Evolutionary conservation across 202 grass and related monocot genomes (phyloP).

Genomic region (Cymbopogon flexuosus): DNA sequence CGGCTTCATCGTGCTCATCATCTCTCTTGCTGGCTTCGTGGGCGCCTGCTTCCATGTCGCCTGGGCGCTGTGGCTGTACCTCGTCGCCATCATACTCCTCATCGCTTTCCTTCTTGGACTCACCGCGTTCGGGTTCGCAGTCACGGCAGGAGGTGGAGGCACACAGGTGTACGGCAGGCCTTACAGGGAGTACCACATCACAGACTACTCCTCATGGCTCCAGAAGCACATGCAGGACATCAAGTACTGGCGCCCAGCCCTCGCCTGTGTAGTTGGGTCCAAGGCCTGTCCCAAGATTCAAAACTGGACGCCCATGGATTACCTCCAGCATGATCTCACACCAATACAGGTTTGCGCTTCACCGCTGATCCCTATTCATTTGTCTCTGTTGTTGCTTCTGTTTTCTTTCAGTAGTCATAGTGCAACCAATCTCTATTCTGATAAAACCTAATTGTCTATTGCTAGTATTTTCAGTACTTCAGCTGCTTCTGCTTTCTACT

Average conservation of each 20-base stretch:
- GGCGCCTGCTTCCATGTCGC: constrained; percentile 93
- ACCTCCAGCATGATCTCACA: constrained; percentile 78
- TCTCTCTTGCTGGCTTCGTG: constrained; percentile 83
- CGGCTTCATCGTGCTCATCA: constrained; percentile 71
- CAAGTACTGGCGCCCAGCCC: constrained; percentile 66
- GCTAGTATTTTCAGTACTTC: not conserved
- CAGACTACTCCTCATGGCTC: constrained; percentile 69
- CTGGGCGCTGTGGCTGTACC: constrained; percentile 93
- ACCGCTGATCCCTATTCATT: not conserved
- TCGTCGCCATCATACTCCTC: constrained; percentile 64
- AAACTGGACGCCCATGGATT: constrained; percentile 81
- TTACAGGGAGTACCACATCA: constrained; percentile 73
- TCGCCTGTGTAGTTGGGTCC: constrained; percentile 79
- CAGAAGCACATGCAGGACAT: constrained; percentile 52
- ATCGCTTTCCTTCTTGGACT: constrained; percentile 60
- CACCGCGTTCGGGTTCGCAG: constrained; percentile 73
- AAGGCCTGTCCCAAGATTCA: constrained; percentile 75
- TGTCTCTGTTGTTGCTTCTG: not conserved
- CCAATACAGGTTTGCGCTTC: constrained; percentile 64
- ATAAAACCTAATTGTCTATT: not conserved
- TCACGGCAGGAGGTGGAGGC: constrained; percentile 74
- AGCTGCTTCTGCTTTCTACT: not conserved
- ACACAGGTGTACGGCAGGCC: constrained; percentile 51
- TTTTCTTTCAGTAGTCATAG: not conserved
- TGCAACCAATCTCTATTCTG: not conserved